Percentiles rank a stretch among this genome's conserved stretches.
phyloP scores from a whole-genome alignment of 352 stramenopile species.

The Aphanomyces stellatus region DNA sequence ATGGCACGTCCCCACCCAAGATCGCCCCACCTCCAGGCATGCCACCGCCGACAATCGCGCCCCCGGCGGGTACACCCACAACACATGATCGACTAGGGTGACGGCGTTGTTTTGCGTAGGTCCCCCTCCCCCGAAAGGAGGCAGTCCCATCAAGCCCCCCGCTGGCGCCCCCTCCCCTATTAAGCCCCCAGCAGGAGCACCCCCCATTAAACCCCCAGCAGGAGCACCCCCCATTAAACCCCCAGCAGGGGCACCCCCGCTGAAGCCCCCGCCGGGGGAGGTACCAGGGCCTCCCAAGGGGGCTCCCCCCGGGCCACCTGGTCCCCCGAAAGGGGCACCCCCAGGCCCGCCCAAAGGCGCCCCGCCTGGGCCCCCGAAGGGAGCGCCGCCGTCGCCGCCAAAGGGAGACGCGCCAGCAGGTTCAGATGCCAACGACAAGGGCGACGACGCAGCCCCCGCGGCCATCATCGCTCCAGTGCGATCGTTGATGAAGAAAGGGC shows the following conservation, averaged over 20 bases:
- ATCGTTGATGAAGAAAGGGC: conserved; percentile 52
- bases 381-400: conserved; percentile 39
- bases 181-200: conserved; percentile 21
- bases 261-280: conserved; percentile 23
- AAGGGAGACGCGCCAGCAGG: conserved; percentile 32
- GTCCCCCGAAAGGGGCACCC: conserved; percentile 31
- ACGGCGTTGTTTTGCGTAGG: neutral
- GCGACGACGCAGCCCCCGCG: neutral
- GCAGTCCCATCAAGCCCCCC: neutral
- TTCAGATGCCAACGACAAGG: neutral
- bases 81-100: neutral
- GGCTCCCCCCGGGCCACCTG: conserved; percentile 15
- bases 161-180: neutral
- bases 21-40: conserved; percentile 12
- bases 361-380: conserved; percentile 30
- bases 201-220: conserved; percentile 18
- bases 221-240: conserved; percentile 22
- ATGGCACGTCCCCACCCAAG: neutral
- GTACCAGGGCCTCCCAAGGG: conserved; percentile 21
- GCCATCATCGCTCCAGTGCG: conserved; percentile 25
- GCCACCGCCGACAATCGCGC: conserved; percentile 2
- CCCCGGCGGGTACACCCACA: neutral
- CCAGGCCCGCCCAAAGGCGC: conserved; percentile 14
- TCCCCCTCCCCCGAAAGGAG: neutral
- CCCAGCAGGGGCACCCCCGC: conserved; percentile 18